Evolutionary conservation across 2,329 filamentous ascomycete genomes (phyloP), one percentile per base, ranked within the genome.

Genomic region (Arthrinium puccinioides): DNA sequence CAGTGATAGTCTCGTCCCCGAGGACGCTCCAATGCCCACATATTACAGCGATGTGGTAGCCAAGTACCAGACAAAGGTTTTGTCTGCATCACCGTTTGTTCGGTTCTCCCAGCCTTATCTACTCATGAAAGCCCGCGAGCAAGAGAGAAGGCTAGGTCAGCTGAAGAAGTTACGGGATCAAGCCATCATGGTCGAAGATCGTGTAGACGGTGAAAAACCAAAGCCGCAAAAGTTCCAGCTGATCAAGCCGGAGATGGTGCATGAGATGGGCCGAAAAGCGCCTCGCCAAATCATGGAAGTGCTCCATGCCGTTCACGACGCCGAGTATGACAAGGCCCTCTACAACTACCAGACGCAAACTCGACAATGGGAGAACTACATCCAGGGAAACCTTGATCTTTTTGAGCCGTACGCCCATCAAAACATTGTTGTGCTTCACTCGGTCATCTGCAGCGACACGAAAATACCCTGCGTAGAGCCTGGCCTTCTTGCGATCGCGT

Each of bases 351-450:
- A 88, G 57, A 96, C 87, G 0, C 90, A 97, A 56, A 95, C 88
- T 39, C 79, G 87, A 21, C 89, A 96, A 49, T 98, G 92, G 92
- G 92, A 98, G 56, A 86, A 87, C 20, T 95, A 95, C 52, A 82
- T 96, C 16, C 81, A 90, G 35, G 87, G 87, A 11, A 94, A 92
- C 48, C 69, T 84, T 21, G 84, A 94, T 52, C 72, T 97, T 2
- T 98, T 96, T 50, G 88, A 98, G 54, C 92, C 94, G 0, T 92
- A 88, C 54, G 85, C 87, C 1, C 94, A 98, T 54, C 92, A 98
- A 53, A 95, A 92, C 53, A 96, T 98, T 42, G 87, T 94, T 9
- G 86, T 97, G 2, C 67, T 98, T 8, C 94, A 94, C 61, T 97
- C 90, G 13, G 79, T 92, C 18, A 90, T 96, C 35, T 97, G 90